A percentile compares a stretch with the other conserved stretches of the same genome.
Conservation (phyloP, 1,284 basidiomycete genomes). For the Fomitopsis pinicola region DNA sequence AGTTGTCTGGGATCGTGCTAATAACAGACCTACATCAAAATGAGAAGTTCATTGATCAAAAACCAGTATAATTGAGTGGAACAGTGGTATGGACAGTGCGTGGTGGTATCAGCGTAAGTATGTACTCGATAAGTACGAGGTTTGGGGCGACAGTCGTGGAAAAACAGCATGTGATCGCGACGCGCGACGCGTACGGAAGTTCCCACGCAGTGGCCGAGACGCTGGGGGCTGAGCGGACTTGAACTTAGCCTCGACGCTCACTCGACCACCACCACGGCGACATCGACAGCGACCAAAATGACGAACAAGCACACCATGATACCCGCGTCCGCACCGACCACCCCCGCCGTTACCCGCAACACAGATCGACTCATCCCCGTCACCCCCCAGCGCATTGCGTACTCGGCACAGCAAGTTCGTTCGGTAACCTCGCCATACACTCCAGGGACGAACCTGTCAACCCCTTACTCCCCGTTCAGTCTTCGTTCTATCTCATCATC, state of each 20-base stretch:
- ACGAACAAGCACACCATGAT: conserved; percentile 27
- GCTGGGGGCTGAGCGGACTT: conserved; percentile 20
- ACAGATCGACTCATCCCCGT: conserved; percentile 36
- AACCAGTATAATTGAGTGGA: no score
- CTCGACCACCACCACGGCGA: conserved; percentile 18
- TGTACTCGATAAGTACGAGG: not conserved
- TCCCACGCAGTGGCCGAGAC: conserved; percentile 12
- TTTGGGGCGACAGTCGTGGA: not conserved
- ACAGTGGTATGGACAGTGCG: not conserved
- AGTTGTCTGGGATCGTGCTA: no score
- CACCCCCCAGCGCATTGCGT: conserved; percentile 41
- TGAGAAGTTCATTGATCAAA: no score
- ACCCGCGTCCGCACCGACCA: conserved; percentile 43
- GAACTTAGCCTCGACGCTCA: conserved; percentile 18
- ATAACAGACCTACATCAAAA: no score
- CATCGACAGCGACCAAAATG: conserved; percentile 17
- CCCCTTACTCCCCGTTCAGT: conserved; percentile 64
- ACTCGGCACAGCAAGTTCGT: conserved; percentile 27
- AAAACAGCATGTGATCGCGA: conserved; percentile 21
- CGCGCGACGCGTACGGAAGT: conserved; percentile 19
- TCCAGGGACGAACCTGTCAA: conserved; percentile 39
- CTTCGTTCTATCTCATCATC: conserved; percentile 52
- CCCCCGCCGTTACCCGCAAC: conserved; percentile 38
- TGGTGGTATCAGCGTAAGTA: no score
- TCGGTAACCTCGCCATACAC: conserved; percentile 40